phyloP scores from a whole-genome alignment of 768 basidiomycete genomes.

The Amanita pseudoporphyria region DNA sequence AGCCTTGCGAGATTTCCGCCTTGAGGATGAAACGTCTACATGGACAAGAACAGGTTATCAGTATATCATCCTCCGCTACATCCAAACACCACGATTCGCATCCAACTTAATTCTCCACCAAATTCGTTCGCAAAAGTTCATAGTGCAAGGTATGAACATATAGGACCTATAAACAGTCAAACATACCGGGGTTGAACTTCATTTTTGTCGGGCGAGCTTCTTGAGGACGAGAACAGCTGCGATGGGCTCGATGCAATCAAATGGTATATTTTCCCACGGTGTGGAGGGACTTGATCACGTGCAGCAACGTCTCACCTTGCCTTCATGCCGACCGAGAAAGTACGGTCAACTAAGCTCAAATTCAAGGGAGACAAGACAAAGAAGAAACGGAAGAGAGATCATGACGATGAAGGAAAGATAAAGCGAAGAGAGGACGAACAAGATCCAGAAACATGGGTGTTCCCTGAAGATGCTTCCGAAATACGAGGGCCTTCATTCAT shows the following conservation, averaged over 20 bases:
- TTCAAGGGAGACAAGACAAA: slow-evolving; percentile 84
- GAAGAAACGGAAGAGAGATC: slow-evolving; percentile 72
- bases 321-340: slow-evolving; percentile 30
- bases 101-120: slow-evolving; percentile 40
- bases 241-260: slow-evolving; percentile 18
- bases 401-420: slow-evolving; percentile 34
- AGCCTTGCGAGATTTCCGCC: slow-evolving; percentile 97
- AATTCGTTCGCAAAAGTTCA: slow-evolving; percentile 18
- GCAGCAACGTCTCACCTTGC: slow-evolving; percentile 4
- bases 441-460: slow-evolving; percentile 70
- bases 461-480: slow-evolving; percentile 60
- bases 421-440: slow-evolving; percentile 50
- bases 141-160: slow-evolving; percentile 15
- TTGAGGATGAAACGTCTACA: slow-evolving; percentile 80
- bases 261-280: slow-evolving; percentile 27
- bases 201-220: slow-evolving; percentile 41
- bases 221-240: slow-evolving; percentile 52
- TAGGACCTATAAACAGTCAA: slow-evolving; percentile 15
- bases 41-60: slow-evolving; percentile 22
- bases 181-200: slow-evolving; percentile 82
- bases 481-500: slow-evolving; percentile 87
- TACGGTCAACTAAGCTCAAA: slow-evolving; percentile 68
- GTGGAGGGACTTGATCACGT: slow-evolving; percentile 22
- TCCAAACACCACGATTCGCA: slow-evolving; percentile 31
- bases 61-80: slow-evolving; percentile 23